phyloP scores from a whole-genome alignment of 2,329 filamentous ascomycete species.

The Alternaria sp. region DNA sequence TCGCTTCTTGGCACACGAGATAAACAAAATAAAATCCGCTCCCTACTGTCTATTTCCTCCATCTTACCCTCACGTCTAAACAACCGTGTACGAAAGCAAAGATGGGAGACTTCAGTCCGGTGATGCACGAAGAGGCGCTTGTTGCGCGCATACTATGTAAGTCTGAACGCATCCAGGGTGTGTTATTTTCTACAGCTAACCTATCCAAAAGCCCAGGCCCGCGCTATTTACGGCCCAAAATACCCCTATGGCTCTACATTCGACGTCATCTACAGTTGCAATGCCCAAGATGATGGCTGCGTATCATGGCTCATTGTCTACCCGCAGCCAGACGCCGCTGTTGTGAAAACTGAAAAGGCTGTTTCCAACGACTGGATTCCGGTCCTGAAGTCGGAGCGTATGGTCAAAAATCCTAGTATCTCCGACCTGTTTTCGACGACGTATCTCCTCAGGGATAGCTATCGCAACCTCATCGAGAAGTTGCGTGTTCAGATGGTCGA shows the following conservation, averaged over 20 bases:
- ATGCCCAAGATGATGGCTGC: too few species aligned
- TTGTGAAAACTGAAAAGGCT: not conserved
- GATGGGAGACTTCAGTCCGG: not conserved
- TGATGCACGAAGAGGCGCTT: not conserved
- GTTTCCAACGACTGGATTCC: not conserved
- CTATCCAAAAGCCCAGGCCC: not conserved
- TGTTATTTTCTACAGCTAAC: too few species aligned
- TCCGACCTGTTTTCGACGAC: too few species aligned
- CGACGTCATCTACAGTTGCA: not conserved
- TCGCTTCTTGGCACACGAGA: too few species aligned
- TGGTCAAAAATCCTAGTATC: too few species aligned
- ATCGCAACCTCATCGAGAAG: not conserved
- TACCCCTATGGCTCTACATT: not conserved
- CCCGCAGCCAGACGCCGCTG: fast-evolving
- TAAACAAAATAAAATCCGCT: too few species aligned
- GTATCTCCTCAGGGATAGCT: too few species aligned
- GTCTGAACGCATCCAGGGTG: too few species aligned
- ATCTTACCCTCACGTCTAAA: too few species aligned
- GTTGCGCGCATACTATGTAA: not conserved
- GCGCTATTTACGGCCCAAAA: not conserved
- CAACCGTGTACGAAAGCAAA: not conserved
- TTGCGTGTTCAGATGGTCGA: not conserved
- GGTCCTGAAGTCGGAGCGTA: not conserved
- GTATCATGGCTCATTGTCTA: not conserved
- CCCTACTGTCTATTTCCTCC: too few species aligned